These are phyloP conservation scores for Magnaporthiopsis rhizophila DNA, from an alignment of 2,329 filamentous ascomycete species.

Conservation along the genomic window DNA sequence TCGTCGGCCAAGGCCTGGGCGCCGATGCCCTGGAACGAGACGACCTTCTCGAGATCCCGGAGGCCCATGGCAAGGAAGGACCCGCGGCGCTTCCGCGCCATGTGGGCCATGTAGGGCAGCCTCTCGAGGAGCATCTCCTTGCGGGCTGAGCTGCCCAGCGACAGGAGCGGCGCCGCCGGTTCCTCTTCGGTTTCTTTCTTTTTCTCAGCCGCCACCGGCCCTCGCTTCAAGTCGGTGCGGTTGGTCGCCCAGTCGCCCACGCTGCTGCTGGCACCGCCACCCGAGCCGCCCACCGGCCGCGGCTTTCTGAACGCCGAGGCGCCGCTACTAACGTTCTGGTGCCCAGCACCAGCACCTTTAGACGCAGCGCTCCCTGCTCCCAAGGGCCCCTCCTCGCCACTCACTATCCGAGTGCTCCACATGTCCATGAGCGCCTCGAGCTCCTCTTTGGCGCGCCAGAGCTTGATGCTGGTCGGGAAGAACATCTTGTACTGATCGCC, in stretches of 20 bases:
- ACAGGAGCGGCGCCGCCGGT: constrained; percentile 32
- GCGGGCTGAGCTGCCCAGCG: constrained; percentile 57
- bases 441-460: constrained; percentile 81
- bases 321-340: constrained; percentile 32
- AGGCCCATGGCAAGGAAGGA: constrained; percentile 28
- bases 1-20: constrained; percentile 22
- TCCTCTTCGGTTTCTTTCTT: constrained; percentile 10
- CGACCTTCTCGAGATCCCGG: constrained; percentile 59
- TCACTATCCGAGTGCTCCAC: constrained; percentile 55
- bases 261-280: constrained; percentile 11
- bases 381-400: constrained; percentile 46
- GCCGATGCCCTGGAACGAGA: constrained; percentile 54
- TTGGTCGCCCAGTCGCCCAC: constrained; percentile 13
- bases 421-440: constrained; percentile 64
- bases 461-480: constrained; percentile 74
- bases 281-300: constrained; percentile 16
- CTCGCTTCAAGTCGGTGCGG: constrained; percentile 13
- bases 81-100: constrained; percentile 40
- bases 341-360: background rate
- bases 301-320: constrained; percentile 41
- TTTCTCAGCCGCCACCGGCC: constrained; percentile 12
- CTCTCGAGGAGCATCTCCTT: constrained; percentile 75
- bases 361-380: constrained; percentile 11
- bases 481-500: constrained; percentile 79
- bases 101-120: constrained; percentile 74